Evolutionary conservation across 805 yeast genomes (phyloP).

Genomic region (Wickerhamomyces sydowiorum): DNA sequence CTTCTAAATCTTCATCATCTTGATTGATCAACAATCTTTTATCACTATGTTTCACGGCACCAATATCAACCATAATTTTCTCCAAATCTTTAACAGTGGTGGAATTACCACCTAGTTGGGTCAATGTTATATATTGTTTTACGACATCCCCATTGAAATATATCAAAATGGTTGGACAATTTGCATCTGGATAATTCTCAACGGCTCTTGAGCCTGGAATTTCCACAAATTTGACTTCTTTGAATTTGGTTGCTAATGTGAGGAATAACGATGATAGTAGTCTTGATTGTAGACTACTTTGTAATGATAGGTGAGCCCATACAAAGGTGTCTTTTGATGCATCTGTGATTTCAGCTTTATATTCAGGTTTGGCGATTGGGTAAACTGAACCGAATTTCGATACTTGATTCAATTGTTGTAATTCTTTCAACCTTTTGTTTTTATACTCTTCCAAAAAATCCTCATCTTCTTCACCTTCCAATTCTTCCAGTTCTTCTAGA

Average conservation of each 20-base stretch:
- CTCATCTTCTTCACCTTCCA: constrained; percentile 92
- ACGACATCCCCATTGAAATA: constrained; percentile 75
- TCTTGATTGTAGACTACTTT: constrained; percentile 67
- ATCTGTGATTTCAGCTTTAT: constrained; percentile 76
- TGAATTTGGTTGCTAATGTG: constrained; percentile 58
- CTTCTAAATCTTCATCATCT: constrained; percentile 54
- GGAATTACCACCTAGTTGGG: constrained; percentile 79
- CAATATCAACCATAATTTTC: constrained; percentile 56
- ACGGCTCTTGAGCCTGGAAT: constrained; percentile 89
- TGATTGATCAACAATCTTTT: constrained; percentile 57
- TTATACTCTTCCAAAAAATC: constrained; percentile 79
- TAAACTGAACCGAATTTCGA: constrained; percentile 69
- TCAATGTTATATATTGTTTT: constrained; percentile 75
- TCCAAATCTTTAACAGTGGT: constrained; percentile 69
- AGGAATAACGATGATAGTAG: constrained; percentile 54
- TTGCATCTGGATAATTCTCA: constrained; percentile 84
- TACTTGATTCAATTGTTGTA: constrained; percentile 49
- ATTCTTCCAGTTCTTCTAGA: constrained; percentile 75
- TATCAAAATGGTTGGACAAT: constrained; percentile 86
- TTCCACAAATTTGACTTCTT: constrained; percentile 86
- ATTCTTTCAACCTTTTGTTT: constrained; percentile 69
- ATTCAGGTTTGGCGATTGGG: constrained; percentile 84
- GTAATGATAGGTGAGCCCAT: constrained; percentile 69
- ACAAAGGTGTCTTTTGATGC: constrained; percentile 67
- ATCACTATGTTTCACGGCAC: constrained; percentile 64